Evolutionary conservation across 192 early-diverging fungal species (phyloP), one percentile per base, ranked within the genome.

Genomic region (Coemansia erecta): DNA sequence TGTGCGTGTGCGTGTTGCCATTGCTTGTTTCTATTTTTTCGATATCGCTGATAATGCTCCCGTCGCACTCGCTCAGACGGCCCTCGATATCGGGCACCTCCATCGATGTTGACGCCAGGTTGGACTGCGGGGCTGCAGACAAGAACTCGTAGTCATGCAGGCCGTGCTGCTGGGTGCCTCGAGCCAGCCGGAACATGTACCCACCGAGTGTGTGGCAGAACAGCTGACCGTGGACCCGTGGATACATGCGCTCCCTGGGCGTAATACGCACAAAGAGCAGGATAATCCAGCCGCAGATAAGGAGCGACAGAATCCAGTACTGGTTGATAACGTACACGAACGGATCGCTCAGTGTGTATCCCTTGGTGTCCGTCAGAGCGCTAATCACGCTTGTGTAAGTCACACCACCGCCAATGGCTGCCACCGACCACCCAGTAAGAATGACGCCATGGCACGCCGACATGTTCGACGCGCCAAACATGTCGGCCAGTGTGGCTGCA

Each of bases 381-480:
- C 78, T 81, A 53, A 85, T 83, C 22, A 91, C 72, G 56, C 66
- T 74, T 14, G 84, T 88, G 70, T 87, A 91, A 5, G 85, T 65
- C 49, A 91, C 69, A 11, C 86, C 88, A 43, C 90, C 90, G 18
- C 81, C 85, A 17, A 92, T 85, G n/a, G 85, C 86, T 4, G 81
- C 88, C 26, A 85, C 73, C 12, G 90, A 87, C 88, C 90, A 92
- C 2, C 87, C 87, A 0, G 87, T 89, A 24, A 92, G 80, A 23
- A 90, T 89, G 24, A 92, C 75, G 8, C 90, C 90, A 58, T 92
- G 88, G 33, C 86, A 84, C 0, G 85, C 81, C 0, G 86, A 83
- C 66, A 88, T 85, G 72, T 92, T 92, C 22, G 85, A 77, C n/a
- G 85, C 81, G n/a, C 87, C 87, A 69, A 92, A 92, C 84, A 88